Evolutionary conservation across 805 yeast species (phyloP), one percentile per base, ranked within the genome.

Genomic region (Spencermartinsiella europaea): DNA sequence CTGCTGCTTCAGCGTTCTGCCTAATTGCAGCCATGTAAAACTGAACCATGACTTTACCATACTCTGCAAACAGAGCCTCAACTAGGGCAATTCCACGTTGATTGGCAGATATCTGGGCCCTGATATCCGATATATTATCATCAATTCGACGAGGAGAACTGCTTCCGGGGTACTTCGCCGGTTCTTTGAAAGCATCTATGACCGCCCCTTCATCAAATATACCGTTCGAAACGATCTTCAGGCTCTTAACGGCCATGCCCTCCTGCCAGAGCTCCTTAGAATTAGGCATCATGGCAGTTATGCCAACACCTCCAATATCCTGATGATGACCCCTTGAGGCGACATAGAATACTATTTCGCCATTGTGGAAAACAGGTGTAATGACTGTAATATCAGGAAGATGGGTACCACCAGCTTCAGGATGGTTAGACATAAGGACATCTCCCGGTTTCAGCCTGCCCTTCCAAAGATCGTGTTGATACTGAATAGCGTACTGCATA

Each of bases 311-410:
- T n/a, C 97, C 97, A 60, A 90, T 89, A 65, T 90, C 97, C 5
- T 96, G 90, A 67, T 90, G 97, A 67, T 90, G 98, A 1, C 96
- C 96, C 54, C 97, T 73, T 0, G 95, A 83, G 0, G 97, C 97
- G 14, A 86, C 88, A 70, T 85, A 90, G 63, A 1, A 65, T 47
- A 59, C 42, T 20, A 45, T 58, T 4, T 71, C 76, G 37, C 68
- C 72, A 20, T 71, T 71, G 15, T 77, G 70, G 59, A 87, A 84
- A 1, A 90, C 89, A 0, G 98, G 98, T 0, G 96, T 85, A 38
- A 90, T 81, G 14, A 89, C 93, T 0, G 97, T 90, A 51, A 90
- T 87, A 66, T 85, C 95, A 0, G 95, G 95, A 47, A 85, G 69
- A 66, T 85, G 95, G 0, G 91, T 82, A 2, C 93, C 93, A 15